Evolutionary conservation across 1,284 basidiomycete genomes (phyloP).

Genomic region (Lentinula novae-zelandiae): DNA sequence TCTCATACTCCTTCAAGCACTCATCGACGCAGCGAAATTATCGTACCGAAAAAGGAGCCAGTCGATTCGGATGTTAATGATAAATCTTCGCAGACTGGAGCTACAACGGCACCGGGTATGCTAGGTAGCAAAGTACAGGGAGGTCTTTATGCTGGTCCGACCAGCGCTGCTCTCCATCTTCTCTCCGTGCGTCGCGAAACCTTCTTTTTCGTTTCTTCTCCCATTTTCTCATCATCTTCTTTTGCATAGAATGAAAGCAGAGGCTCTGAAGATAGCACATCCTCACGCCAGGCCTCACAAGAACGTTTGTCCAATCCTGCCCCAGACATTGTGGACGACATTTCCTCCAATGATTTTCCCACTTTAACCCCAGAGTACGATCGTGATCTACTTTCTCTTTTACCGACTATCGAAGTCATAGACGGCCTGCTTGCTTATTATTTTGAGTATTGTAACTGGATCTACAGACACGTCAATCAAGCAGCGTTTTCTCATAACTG

Average conservation of each 20-base stretch:
- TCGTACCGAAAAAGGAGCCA: constrained; percentile 51
- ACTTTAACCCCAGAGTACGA: constrained; percentile 57
- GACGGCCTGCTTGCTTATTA: constrained; percentile 72
- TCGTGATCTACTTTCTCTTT: constrained; percentile 60
- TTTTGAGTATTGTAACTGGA: constrained; percentile 83
- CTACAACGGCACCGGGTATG: constrained; percentile 57
- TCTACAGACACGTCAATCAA: constrained; percentile 73
- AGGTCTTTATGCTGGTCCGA: constrained; percentile 71
- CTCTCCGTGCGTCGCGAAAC: constrained; percentile 42
- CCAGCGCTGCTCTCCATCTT: constrained; percentile 65
- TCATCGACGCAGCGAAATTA: constrained; percentile 31
- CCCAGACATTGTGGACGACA: constrained; percentile 6
- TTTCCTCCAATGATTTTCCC: constrained; percentile 36
- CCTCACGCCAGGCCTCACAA: constrained; percentile 44
- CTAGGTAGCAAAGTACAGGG: constrained; percentile 59
- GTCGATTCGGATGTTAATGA: constrained; percentile 43
- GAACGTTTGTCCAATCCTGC: constrained; percentile 25
- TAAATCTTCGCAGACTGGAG: constrained; percentile 31
- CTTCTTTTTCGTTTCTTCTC: constrained; percentile 12
- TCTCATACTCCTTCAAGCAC: constrained; percentile 23
- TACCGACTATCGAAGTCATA: constrained; percentile 62
- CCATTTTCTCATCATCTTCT: constrained; percentile 14
- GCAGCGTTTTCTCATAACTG: constrained; percentile 57
- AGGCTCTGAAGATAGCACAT: constrained; percentile 41
- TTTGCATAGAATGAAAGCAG: constrained; percentile 38